Evolutionary conservation across 139 green algal species (phyloP).

Genomic region (Picochlorum sp.): DNA sequence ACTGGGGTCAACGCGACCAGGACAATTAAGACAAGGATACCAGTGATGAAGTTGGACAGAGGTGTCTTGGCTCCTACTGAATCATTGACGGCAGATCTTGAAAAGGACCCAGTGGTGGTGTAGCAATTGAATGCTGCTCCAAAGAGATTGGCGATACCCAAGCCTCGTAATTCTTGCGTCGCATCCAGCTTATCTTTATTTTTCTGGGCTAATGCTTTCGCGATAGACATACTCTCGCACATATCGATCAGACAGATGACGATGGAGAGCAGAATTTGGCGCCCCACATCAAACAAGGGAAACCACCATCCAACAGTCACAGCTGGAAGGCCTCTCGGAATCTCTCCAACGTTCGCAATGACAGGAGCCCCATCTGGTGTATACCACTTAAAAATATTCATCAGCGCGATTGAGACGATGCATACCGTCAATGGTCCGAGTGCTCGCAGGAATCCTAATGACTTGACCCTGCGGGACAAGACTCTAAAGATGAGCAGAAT

Average conservation of each 20-base stretch:
- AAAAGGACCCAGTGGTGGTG: conserved; percentile 82
- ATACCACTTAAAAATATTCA: conserved; percentile 35
- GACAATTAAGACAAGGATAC: conserved; percentile 56
- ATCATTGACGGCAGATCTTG: conserved; percentile 72
- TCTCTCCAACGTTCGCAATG: conserved; percentile 31
- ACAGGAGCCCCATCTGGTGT: not conserved
- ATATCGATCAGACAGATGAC: conserved; percentile 62
- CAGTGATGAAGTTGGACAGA: conserved; percentile 46
- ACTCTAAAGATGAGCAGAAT: conserved; percentile 30
- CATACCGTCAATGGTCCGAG: conserved; percentile 44
- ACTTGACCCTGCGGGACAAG: conserved; percentile 12
- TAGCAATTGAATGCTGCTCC: conserved; percentile 77
- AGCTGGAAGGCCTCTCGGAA: conserved; percentile 36
- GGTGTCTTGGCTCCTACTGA: conserved; percentile 37
- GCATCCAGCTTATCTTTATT: conserved; percentile 68
- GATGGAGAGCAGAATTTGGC: conserved; percentile 36
- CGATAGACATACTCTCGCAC: conserved; percentile 77
- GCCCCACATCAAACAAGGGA: conserved; percentile 28
- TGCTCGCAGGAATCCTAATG: conserved; percentile 29
- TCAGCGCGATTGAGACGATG: conserved; percentile 41
- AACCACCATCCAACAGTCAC: conserved; percentile 35
- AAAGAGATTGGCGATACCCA: conserved; percentile 80
- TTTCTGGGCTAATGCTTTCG: conserved; percentile 66
- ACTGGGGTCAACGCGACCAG: conserved; percentile 66
- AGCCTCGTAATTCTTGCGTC: conserved; percentile 77